phyloP scores from a whole-genome alignment of 345 rosid species.

The Dovyalis caffra region DNA sequence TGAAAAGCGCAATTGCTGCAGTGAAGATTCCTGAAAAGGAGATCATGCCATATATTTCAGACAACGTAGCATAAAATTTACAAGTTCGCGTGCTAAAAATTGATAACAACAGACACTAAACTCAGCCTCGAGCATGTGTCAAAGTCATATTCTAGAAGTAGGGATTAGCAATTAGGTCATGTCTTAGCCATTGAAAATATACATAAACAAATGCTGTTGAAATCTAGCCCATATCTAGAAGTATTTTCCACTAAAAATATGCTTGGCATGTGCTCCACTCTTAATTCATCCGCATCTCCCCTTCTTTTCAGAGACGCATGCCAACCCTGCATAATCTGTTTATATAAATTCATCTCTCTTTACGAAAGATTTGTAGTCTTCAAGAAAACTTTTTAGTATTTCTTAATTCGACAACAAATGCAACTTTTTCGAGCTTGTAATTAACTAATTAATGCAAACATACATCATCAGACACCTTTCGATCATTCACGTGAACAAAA shows the following conservation, averaged over 20 bases:
- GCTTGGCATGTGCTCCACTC: conserved; percentile 25
- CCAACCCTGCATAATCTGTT: conserved; percentile 12
- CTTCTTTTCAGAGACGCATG: neutral
- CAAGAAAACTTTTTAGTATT: neutral
- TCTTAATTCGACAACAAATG: neutral
- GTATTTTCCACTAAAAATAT: neutral
- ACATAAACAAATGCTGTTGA: neutral
- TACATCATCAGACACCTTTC: neutral
- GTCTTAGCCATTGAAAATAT: too few relatives aligned
- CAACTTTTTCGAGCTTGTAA: neutral
- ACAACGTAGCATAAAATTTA: too few relatives aligned
- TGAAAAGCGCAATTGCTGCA: conserved; percentile 74
- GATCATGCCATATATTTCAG: neutral
- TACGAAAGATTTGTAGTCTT: neutral
- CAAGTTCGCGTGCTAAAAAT: too few relatives aligned
- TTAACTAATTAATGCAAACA: neutral
- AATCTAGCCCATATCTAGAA: neutral
- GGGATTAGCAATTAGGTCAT: too few relatives aligned
- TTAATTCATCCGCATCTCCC: conserved; percentile 6
- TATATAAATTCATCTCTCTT: neutral
- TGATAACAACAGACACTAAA: neutral
- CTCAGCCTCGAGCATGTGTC: neutral
- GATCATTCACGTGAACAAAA: too few relatives aligned
- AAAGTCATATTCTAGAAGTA: too few relatives aligned
- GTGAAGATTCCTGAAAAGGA: conserved; percentile 69